phyloP scores from a whole-genome alignment of 257 asterid species.

The Jaltomata sinuosa region DNA sequence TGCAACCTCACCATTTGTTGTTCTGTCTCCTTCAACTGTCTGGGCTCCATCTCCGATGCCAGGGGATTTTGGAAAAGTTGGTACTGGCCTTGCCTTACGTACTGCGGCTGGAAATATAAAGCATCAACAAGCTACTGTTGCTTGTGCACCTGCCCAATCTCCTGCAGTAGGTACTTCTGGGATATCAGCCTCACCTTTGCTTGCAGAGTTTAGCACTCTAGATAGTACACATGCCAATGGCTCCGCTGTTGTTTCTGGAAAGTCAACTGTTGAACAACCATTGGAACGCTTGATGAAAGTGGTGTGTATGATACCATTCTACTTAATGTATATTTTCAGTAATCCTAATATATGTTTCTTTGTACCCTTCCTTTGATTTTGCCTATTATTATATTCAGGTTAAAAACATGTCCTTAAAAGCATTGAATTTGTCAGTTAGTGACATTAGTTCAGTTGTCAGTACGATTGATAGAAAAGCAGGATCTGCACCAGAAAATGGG shows the following conservation, averaged over 20 bases:
- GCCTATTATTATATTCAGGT: constrained; percentile 35
- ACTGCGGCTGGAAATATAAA: too few species aligned
- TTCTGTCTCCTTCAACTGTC: too few species aligned
- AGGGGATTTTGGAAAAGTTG: too few species aligned
- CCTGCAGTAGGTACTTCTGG: too few species aligned
- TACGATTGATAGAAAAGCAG: constrained; percentile 88
- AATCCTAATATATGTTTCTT: neutral
- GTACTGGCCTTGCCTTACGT: too few species aligned
- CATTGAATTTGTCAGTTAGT: constrained; percentile 64
- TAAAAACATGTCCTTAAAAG: constrained; percentile 45
- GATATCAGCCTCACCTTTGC: constrained; percentile 90
- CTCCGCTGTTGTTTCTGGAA: constrained; percentile 49
- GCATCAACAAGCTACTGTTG: too few species aligned
- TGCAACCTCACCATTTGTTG: too few species aligned
- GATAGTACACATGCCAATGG: constrained; percentile 69
- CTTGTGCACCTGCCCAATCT: too few species aligned
- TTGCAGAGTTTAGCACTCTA: constrained; percentile 68
- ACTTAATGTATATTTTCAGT: neutral
- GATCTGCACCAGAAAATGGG: constrained; percentile 97
- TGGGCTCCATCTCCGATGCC: too few species aligned
- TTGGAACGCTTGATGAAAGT: constrained; percentile 67
- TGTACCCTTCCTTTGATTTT: neutral
- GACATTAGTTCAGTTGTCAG: constrained; percentile 88
- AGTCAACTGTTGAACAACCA: constrained; percentile 62
- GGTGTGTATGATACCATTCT: constrained; percentile 28